phyloP scores from a whole-genome alignment of 345 rosid genomes.

The Camelina sativa region DNA sequence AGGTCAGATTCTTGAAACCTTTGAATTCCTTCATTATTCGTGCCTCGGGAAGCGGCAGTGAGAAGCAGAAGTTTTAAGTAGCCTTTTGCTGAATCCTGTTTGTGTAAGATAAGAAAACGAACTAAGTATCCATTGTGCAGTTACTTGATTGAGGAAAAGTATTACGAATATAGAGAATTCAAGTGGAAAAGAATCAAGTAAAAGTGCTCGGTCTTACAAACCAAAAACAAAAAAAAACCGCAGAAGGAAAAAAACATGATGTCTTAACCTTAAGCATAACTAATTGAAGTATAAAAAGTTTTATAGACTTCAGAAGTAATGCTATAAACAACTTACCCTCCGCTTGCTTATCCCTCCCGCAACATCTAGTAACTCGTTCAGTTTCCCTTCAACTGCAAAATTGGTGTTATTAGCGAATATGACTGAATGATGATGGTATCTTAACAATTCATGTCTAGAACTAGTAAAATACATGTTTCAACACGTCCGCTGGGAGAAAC shows the following conservation, averaged over 20 bases:
- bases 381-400: conserved; percentile 89
- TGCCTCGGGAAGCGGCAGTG: conserved; percentile 94
- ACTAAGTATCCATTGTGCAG: conserved; percentile 24
- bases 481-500: conserved; percentile 69
- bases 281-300: conserved; percentile 11
- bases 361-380: conserved; percentile 90
- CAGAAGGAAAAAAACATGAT: conserved; percentile 10
- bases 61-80: conserved; percentile 95
- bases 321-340: conserved; percentile 62
- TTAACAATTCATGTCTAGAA: background rate
- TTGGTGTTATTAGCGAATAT: conserved; percentile 16
- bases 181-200: conserved; percentile 30
- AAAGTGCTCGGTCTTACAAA: conserved; percentile 24
- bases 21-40: conserved; percentile 88
- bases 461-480: conserved; percentile 72
- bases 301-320: conserved; percentile 2
- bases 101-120: conserved; percentile 36
- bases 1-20: conserved; percentile 55
- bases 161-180: background rate
- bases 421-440: conserved; percentile 6
- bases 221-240: background rate
- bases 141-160: conserved; percentile 2
- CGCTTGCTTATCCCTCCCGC: conserved; percentile 93
- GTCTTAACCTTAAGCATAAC: conserved; percentile 24
- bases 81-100: conserved; percentile 88